These are phyloP conservation scores for Galerina marginata DNA, from an alignment of 768 basidiomycete genomes.

Conservation along the genomic window DNA sequence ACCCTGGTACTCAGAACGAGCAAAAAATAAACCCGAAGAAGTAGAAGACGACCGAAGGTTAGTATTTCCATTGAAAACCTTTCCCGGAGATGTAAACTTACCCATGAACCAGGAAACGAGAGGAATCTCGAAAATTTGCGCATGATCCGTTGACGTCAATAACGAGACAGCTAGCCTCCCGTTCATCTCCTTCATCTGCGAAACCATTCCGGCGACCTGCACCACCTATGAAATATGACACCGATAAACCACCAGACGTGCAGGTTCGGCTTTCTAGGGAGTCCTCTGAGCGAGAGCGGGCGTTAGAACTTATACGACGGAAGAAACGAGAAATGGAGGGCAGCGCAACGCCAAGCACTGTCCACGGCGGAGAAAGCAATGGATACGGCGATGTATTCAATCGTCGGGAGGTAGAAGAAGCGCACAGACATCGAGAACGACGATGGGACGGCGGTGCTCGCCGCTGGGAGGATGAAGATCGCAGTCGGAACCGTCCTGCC, in stretches of 20 bases:
- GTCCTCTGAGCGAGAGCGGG: conserved; percentile 75
- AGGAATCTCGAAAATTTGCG: conserved; percentile 62
- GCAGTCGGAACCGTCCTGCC: conserved; percentile 12
- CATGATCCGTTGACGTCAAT: conserved; percentile 81
- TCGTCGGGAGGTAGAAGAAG: conserved; percentile 71
- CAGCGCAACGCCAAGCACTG: conserved; percentile 74
- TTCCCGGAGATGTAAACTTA: not conserved
- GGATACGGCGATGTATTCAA: conserved; percentile 79
- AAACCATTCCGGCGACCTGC: conserved; percentile 21
- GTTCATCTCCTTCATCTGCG: conserved; percentile 30
- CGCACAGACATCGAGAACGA: conserved; percentile 52
- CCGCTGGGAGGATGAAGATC: conserved; percentile 17
- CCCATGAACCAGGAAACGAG: conserved; percentile 56
- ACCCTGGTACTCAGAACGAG: conserved; percentile 72
- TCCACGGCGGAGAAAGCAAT: conserved; percentile 48
- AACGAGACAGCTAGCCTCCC: conserved; percentile 63
- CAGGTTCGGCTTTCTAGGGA: conserved; percentile 72
- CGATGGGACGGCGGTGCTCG: conserved; percentile 15
- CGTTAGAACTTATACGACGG: conserved; percentile 69
- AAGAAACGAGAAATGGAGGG: conserved; percentile 69
- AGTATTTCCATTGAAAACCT: not conserved
- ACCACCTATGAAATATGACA: conserved; percentile 20
- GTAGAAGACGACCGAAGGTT: conserved; percentile 37
- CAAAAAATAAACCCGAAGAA: conserved; percentile 31
- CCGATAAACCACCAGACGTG: conserved; percentile 45